Evolutionary conservation across 495 filamentous ascomycete genomes (phyloP), one percentile per base, ranked within the genome.

Genomic region (Annulohypoxylon maeteangense): DNA sequence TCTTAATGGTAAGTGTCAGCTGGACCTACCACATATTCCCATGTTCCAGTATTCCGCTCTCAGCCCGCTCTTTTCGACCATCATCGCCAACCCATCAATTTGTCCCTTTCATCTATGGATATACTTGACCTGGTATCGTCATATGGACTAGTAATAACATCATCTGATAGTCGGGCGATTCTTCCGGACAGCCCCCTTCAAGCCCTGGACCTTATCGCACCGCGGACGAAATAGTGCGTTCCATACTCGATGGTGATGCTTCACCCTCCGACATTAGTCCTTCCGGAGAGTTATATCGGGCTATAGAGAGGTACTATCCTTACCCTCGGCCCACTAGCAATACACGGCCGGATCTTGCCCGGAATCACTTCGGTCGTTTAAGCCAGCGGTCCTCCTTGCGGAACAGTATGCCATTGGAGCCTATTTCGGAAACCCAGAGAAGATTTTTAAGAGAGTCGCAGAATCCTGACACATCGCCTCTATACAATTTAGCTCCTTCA

Each of bases 81-180:
- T 47, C n/a, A 12, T 4, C 31, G 25, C 18, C n/a, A 22, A 25
- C 53, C 20, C 32, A 32, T 36, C 32, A 54, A 29, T 53, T 29
- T 27, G 6, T 22, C 2, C 23, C 1, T 34, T 44, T 14, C 44
- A 18, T 56, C 58, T 20, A 32, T 34, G 16, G 10, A 34, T 53
- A 12, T 12, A 8, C 7, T 27, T 18, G 38, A 31, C 29, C 27
- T 53, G 32, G 1, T 2, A 27, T 36, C 29, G 36, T 60, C 51
- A 22, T 32, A 34, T 38, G 40, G 58, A 64, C 40, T 68, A 45
- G 68, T 40, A 16, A 18, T 63, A 47, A 12, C 12, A 64, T 59
- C 36, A 59, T 64, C 40, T n/a, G 48, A 62, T 72, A 91, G 89
- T 90, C 88, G 76, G 85, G 84, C 64, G 87, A 88, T 78, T 84